phyloP scores from a whole-genome alignment of 176 grass and related monocot species.

The Oryza brachyantha region DNA sequence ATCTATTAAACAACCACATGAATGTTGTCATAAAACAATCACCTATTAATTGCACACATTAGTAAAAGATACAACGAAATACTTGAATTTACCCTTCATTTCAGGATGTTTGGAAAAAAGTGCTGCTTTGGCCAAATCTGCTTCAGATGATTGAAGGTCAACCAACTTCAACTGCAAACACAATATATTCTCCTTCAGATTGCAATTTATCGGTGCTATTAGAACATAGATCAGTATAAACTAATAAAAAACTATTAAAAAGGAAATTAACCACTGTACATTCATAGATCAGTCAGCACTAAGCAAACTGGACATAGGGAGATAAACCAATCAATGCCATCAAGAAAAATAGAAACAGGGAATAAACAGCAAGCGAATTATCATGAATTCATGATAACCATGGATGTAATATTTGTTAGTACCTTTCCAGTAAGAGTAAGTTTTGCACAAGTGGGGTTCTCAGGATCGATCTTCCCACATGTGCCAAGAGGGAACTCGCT shows the following conservation, averaged over 20 bases:
- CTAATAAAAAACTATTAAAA: no score
- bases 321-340: no score
- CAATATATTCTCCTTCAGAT: no score
- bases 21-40: constrained; percentile 5
- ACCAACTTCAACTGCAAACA: constrained; percentile 67
- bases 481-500: constrained; percentile 90
- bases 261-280: background rate
- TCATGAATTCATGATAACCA: constrained; percentile 19
- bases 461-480: constrained; percentile 76
- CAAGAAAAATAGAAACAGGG: background rate
- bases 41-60: background rate
- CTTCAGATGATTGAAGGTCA: constrained; percentile 60
- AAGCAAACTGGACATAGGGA: no score
- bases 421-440: constrained; percentile 95
- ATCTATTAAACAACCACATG: constrained; percentile 40
- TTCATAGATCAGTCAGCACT: background rate
- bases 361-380: background rate
- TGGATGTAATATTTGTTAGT: background rate
- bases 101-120: constrained; percentile 86
- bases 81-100: constrained; percentile 73
- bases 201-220: background rate
- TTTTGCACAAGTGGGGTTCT: constrained; percentile 95
- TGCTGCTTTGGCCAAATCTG: constrained; percentile 56
- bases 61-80: background rate
- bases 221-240: background rate